A percentile compares a stretch with the other conserved stretches of the same genome.
phyloP scores from a whole-genome alignment of 1,284 basidiomycete species.

The Cystobasidium sp. region DNA sequence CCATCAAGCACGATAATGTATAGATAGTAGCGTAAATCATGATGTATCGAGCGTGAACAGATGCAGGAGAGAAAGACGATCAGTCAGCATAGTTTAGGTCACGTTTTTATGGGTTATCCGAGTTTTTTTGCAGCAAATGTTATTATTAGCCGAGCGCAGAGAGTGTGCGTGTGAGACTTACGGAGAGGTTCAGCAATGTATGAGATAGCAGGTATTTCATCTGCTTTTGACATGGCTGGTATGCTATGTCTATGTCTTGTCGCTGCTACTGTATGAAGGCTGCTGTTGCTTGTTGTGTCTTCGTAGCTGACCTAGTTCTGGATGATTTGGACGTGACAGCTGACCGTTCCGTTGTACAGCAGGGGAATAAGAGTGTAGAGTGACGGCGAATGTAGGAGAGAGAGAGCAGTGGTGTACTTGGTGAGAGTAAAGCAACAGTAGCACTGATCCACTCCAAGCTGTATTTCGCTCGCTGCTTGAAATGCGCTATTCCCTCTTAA shows the following conservation, averaged over 20 bases:
- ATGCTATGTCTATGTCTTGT: neutral
- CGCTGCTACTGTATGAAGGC: too few relatives aligned
- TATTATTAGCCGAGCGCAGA: neutral
- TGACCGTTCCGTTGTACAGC: neutral
- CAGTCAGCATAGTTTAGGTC: neutral
- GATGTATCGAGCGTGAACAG: neutral
- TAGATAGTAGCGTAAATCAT: neutral
- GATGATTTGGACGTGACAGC: neutral
- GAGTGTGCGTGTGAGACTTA: neutral
- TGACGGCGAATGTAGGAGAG: too few relatives aligned
- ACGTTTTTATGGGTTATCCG: too few relatives aligned
- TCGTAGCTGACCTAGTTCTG: neutral
- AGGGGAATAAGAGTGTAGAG: neutral
- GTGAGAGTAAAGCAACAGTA: too few relatives aligned
- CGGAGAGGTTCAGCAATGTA: constrained; percentile 32
- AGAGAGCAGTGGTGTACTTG: too few relatives aligned
- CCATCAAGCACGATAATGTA: neutral
- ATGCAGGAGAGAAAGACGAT: neutral
- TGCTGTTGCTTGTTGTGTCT: neutral
- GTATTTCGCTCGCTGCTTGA: too few relatives aligned
- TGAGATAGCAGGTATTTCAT: constrained; percentile 33
- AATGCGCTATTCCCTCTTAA: too few relatives aligned
- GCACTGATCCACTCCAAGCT: too few relatives aligned
- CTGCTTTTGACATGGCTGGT: constrained; percentile 28
- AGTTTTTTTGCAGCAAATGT: too few relatives aligned